Conservation (phyloP, 331 rosid species). For the Telfairia occidentalis region DNA sequence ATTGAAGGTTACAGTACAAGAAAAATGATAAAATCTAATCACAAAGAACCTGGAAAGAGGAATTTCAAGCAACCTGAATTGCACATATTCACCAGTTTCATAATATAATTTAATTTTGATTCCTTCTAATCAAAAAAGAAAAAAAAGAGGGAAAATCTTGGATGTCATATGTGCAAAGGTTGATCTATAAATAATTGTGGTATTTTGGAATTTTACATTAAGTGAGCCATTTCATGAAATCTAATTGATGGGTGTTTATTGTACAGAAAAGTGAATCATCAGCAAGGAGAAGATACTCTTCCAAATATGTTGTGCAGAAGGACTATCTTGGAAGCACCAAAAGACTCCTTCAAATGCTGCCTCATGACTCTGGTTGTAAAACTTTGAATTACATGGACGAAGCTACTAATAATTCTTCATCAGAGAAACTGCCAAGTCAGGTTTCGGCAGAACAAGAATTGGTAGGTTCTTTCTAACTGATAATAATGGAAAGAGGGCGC, state of each 20-base stretch:
- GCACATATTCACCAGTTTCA: background rate
- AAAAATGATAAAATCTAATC: background rate
- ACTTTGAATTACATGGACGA: conserved; percentile 17
- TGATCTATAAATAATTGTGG: background rate
- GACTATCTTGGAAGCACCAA: conserved; percentile 34
- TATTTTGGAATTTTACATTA: background rate
- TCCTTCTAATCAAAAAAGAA: background rate
- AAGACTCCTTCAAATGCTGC: conserved; percentile 36
- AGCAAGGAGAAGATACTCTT: conserved; percentile 32
- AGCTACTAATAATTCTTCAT: conserved; percentile 12
- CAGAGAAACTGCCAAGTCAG: conserved; percentile 24
- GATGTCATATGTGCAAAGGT: no score
- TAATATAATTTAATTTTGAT: background rate
- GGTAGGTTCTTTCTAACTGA: conserved; percentile 18
- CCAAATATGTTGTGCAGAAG: conserved; percentile 32
- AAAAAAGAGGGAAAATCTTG: background rate
- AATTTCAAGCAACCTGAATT: background rate
- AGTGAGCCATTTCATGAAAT: no score
- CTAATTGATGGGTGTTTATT: background rate
- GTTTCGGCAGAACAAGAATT: conserved; percentile 18
- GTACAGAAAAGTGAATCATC: conserved; percentile 24
- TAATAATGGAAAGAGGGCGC: background rate
- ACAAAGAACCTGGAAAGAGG: background rate
- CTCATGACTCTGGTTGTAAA: conserved; percentile 14
- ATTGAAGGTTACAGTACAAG: background rate